These are phyloP conservation scores for Dryadomyces quercus-mongolicae DNA, from an alignment of 2,329 filamentous ascomycete species.

Conservation along the genomic window DNA sequence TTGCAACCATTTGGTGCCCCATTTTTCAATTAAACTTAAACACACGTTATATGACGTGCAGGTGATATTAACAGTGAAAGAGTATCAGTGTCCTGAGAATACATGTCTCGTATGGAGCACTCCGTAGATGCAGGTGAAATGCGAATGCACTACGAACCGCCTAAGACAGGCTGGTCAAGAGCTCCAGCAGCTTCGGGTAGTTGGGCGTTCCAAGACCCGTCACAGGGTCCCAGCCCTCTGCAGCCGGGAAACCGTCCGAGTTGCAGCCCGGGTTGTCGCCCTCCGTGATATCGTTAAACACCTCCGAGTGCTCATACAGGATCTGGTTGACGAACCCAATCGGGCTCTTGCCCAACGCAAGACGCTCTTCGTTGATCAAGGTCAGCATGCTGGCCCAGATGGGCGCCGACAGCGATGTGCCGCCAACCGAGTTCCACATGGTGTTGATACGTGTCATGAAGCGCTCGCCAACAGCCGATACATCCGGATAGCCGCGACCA, in stretches of 20 bases:
- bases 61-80: neutral
- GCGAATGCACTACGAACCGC: neutral
- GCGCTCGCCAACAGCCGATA: slow-evolving; percentile 16
- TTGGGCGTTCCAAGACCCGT: slow-evolving; percentile 15
- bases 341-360: slow-evolving; percentile 31
- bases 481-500: slow-evolving; percentile 17
- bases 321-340: slow-evolving; percentile 24
- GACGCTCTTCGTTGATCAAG: slow-evolving; percentile 49
- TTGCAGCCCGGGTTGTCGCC: slow-evolving; percentile 21
- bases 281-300: slow-evolving; percentile 18
- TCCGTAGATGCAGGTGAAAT: neutral
- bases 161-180: slow-evolving; percentile 11
- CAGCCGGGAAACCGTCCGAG: slow-evolving; percentile 18
- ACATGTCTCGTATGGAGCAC: too few species aligned
- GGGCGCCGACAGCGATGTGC: slow-evolving; percentile 44
- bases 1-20: neutral
- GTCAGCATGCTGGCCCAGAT: slow-evolving; percentile 45
- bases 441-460: slow-evolving; percentile 16
- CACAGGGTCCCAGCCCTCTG: slow-evolving; percentile 17
- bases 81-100: neutral
- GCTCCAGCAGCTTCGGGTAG: slow-evolving; percentile 12
- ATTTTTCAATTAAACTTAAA: neutral
- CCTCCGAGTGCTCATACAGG: slow-evolving; percentile 18
- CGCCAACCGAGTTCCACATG: slow-evolving; percentile 25
- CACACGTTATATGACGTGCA: neutral